A percentile compares a stretch with the other conserved stretches of the same genome.
These are phyloP conservation scores for Heracleum sosnowskyi DNA, from an alignment of 129 eudicot species.

Conservation along the genomic window DNA sequence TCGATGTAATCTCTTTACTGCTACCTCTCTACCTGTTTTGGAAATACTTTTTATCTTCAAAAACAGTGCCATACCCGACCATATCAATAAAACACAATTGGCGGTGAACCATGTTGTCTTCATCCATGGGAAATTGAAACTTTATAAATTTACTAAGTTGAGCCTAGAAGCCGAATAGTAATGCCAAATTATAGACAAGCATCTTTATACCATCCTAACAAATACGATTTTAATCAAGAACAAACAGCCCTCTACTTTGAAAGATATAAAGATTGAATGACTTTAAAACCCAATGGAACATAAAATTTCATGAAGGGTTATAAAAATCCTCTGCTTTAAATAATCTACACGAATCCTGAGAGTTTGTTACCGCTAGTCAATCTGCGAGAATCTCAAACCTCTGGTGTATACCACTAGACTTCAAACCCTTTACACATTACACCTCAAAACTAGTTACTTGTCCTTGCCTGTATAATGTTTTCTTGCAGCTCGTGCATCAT, in stretches of 20 bases:
- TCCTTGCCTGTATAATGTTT: conserved; percentile 9
- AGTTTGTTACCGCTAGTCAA: neutral
- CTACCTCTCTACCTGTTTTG: too few species aligned
- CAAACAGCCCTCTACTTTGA: neutral
- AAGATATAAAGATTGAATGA: neutral
- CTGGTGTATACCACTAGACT: conserved; percentile 3
- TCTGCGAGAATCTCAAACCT: neutral
- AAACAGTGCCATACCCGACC: too few species aligned
- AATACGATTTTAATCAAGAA: neutral
- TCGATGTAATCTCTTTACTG: too few species aligned
- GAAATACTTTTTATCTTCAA: too few species aligned
- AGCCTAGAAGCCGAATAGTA: neutral
- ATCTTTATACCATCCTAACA: neutral
- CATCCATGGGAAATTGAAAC: neutral
- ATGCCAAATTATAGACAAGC: neutral
- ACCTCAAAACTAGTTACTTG: neutral
- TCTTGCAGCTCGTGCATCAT: conserved; percentile 9
- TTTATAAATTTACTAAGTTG: neutral
- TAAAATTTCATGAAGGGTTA: neutral
- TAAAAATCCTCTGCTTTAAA: neutral
- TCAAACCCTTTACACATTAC: neutral
- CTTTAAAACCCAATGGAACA: neutral
- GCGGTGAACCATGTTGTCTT: neutral
- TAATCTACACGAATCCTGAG: neutral
- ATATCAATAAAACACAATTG: too few species aligned